Conservation (phyloP, 192 early-diverging fungal genomes). For the Jimgerdemannia lactiflua region DNA sequence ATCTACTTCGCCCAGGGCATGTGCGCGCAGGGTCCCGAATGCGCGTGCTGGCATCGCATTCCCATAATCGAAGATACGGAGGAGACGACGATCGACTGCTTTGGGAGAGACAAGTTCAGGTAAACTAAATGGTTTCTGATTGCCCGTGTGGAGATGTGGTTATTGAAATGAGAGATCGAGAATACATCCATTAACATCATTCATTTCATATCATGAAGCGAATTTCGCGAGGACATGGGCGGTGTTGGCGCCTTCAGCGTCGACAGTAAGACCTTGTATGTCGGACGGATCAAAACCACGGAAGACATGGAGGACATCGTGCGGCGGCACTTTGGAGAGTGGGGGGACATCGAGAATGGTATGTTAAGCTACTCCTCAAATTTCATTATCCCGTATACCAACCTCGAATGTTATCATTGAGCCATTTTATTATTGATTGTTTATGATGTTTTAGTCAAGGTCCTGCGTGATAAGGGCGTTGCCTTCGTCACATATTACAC, state of each 20-base stretch:
- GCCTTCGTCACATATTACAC: slow-evolving; percentile 80
- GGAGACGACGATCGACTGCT: slow-evolving; percentile 67
- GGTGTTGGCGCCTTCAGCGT: slow-evolving; percentile 79
- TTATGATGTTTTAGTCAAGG: slow-evolving; percentile 49
- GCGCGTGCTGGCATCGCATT: slow-evolving; percentile 49
- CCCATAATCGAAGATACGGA: slow-evolving; percentile 42
- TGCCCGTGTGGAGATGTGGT: slow-evolving; percentile 7
- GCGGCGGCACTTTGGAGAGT: slow-evolving; percentile 65
- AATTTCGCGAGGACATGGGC: slow-evolving; percentile 54
- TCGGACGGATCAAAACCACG: slow-evolving; percentile 52
- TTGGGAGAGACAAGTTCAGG: slow-evolving; percentile 77
- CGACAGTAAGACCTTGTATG: slow-evolving; percentile 73
- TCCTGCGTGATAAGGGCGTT: slow-evolving; percentile 68
- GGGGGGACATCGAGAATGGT: slow-evolving; percentile 78
- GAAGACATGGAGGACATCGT: slow-evolving; percentile 48
- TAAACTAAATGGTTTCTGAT: slow-evolving; percentile 1
- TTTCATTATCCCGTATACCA: background rate
- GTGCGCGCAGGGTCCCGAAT: slow-evolving; percentile 67
- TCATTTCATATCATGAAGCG: slow-evolving; percentile 16
- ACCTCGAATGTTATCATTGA: background rate
- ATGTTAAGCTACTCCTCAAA: slow-evolving; percentile 4
- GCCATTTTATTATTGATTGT: background rate
- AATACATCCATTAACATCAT: background rate
- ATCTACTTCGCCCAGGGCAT: slow-evolving; percentile 81
- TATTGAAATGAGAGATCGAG: background rate